Base-by-base conservation (phyloP, 1,139 yeast genomes). In the Debaryomycetaceae sp. region DNA sequence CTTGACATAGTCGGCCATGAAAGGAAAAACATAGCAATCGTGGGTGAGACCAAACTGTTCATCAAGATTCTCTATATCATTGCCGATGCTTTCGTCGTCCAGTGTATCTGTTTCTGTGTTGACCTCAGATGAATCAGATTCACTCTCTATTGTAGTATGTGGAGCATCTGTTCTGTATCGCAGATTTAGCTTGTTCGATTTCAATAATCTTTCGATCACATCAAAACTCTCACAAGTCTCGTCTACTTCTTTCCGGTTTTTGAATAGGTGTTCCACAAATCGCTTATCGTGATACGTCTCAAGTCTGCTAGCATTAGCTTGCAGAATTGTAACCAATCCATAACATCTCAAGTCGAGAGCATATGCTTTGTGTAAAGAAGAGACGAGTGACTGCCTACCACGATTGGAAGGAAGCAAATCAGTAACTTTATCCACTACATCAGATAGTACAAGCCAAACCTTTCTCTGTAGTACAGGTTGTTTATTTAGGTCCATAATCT, bases 21-120 rank as follows among this genome's bases (percentile, higher is more conserved):
- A 69, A 0, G 81, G 77, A 53, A 87, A 86, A 1, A 77, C 57
- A 1, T 84, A 84, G 57, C 93, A 86, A 57, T 87, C 95, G 51
- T 79, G 77, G 14, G 64, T 59, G 6, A 83, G 64, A 0, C 84
- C 83, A 52, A 48, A 73, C 45, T n/a, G 44, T 42, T 14, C 42
- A 40, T 24, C 24, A 39, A 13, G 17, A 17, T 23, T 13, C 6
- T 27, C 31, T 5, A 9, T n/a, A 8, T 7, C 8, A n/a, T 17
- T 13, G 22, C 4, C 3, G 3, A 13, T 3, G 37, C 37, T 14
- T 8, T 8, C 9, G 8, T 7, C n/a, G 37, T 2, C 8, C n/a
- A 39, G 38, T 20, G 33, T 24, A 6, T 23, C 20, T 35, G 31
- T 39, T 48, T 38, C 27, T 5, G 33, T 41, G 22, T 39, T 47